Evolutionary conservation across 768 basidiomycete genomes (phyloP).

Genomic region (Lentinula lateritia): DNA sequence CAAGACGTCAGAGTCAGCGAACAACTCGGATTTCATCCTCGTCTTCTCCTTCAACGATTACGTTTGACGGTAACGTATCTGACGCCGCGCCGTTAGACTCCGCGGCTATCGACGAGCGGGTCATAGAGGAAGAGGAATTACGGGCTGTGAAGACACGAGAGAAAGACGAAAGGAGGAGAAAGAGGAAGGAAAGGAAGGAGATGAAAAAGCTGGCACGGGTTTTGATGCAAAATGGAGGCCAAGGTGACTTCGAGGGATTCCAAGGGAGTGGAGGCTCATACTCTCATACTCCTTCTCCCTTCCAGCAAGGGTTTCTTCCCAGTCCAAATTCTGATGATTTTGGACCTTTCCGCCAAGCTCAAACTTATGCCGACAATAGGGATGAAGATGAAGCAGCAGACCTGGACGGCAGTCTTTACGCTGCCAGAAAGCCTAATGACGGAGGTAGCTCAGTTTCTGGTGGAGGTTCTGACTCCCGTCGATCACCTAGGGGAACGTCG

Average conservation of each 20-base stretch:
- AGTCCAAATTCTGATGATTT: conserved; percentile 6
- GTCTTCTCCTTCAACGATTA: conserved; percentile 26
- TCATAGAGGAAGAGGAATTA: conserved; percentile 23
- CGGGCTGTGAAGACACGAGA: conserved; percentile 34
- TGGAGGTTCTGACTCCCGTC: conserved; percentile 55
- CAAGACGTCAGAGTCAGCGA: conserved; percentile 17
- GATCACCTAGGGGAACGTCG: conserved; percentile 33
- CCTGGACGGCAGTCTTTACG: conserved; percentile 53
- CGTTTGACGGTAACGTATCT: conserved; percentile 46
- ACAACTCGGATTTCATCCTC: conserved; percentile 5
- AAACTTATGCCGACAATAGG: conserved; percentile 18
- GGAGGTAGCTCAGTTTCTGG: conserved; percentile 21
- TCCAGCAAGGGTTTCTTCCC: conserved; percentile 13
- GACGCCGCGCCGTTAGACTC: conserved; percentile 65
- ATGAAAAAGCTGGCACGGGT: conserved; percentile 34
- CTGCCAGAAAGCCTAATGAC: conserved; percentile 22
- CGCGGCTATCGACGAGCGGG: conserved; percentile 42
- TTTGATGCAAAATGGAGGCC: conserved; percentile 26
- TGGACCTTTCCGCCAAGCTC: conserved; percentile 1
- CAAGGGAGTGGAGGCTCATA: conserved; percentile 42
- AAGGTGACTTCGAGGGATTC: conserved; percentile 59
- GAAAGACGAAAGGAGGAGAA: conserved; percentile 44
- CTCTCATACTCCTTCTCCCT: conserved; percentile 15
- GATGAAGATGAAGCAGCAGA: conserved; percentile 50
- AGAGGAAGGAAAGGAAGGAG: conserved; percentile 40